These are phyloP conservation scores for Beauveria sp. DNA, from an alignment of 2,329 filamentous ascomycete genomes.

Conservation along the genomic window DNA sequence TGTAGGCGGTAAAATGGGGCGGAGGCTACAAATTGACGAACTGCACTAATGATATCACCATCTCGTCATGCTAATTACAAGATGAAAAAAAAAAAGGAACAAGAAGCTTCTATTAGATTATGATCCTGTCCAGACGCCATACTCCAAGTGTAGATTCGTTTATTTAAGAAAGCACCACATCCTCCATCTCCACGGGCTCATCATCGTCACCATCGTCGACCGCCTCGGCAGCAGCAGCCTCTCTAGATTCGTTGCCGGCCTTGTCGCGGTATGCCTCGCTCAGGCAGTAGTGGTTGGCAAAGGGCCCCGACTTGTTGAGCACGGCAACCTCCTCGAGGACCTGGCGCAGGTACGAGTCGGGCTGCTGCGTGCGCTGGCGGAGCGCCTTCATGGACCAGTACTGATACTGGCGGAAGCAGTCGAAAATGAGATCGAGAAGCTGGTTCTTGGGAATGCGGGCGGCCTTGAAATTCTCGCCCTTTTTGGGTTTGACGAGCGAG, in stretches of 20 bases:
- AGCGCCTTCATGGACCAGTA: conserved; percentile 94
- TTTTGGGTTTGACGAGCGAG: conserved; percentile 48
- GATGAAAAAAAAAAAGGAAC: background rate
- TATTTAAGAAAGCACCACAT: conserved; percentile 40
- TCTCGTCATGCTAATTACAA: background rate
- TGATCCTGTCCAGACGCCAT: background rate
- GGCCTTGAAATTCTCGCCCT: conserved; percentile 68
- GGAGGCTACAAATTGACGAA: background rate
- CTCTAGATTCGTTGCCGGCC: conserved; percentile 38
- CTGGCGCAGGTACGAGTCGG: conserved; percentile 86
- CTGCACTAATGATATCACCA: background rate
- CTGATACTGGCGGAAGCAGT: conserved; percentile 74
- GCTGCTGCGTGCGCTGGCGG: conserved; percentile 70
- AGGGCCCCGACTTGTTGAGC: conserved; percentile 73
- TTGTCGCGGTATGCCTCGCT: conserved; percentile 47
- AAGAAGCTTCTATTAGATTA: background rate
- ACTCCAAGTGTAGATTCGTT: background rate
- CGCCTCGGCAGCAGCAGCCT: conserved; percentile 46
- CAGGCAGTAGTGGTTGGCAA: conserved; percentile 79
- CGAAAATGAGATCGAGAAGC: conserved; percentile 77
- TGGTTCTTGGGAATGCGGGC: conserved; percentile 85
- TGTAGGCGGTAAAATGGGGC: background rate
- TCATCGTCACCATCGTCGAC: conserved; percentile 59
- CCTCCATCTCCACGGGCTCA: conserved; percentile 68
- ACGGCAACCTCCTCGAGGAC: conserved; percentile 76